Base-by-base conservation (phyloP, 495 filamentous ascomycete species). In the Neohortaea acidophila region DNA sequence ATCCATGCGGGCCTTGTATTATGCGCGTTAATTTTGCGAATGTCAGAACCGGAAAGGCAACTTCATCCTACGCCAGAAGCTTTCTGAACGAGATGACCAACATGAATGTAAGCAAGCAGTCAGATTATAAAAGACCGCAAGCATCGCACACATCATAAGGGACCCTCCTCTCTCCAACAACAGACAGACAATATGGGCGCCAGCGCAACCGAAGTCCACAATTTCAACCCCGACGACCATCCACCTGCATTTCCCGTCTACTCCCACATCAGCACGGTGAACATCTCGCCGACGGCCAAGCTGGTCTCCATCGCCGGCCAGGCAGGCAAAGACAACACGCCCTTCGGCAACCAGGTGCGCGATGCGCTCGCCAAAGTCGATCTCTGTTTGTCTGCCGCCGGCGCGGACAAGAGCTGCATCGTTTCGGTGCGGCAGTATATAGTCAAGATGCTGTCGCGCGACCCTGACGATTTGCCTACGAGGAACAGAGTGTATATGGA, bases 301-400 rank as follows among this genome's bases (percentile, higher is more conserved):
- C 38, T 41, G 15, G 21, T 41, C 19, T 41, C 38, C 26, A 23
- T 41, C 28, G 38, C 38, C 19, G 38, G 38, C 2, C 38, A 41
- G 33, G 33, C 38, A 3, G 26, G 21, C 3, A 15, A 26, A 11
- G 6, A 6, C 21, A 10, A 19, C 12, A 32, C 38, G 19, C 19
- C 38, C 11, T 11, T 33, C 12, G 7, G 3, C 13, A 18, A 32
- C 20, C 38, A 41, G 21, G 38, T 41, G 10, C 27, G 21, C 19
- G 19, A 21, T 2, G 38, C 38, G 10, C 38, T 41, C 27, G 27
- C 2, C 4, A 41, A 41, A 11, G 38, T 41, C 6, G 29, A 41
- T 20, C 32, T 2, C 4, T 41, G 38, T 17, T n/a, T 41, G 27
- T 18, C 38, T 19, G 38, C 38, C 7, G 38, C 38, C 8, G 38